phyloP scores from a whole-genome alignment of 805 yeast genomes.

The Sugiyamaella smithiae region DNA sequence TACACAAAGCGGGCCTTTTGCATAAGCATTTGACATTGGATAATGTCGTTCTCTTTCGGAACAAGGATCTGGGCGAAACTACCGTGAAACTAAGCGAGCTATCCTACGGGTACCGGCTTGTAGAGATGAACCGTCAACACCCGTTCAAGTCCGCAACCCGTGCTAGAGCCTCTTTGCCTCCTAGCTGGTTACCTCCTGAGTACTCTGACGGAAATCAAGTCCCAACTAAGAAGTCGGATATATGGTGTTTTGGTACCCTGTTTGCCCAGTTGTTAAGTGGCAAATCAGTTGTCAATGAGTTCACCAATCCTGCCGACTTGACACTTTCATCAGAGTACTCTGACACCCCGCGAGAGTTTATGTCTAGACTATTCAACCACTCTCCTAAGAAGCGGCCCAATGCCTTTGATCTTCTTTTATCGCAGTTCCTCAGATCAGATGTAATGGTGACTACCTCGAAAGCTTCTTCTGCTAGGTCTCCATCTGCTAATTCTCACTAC shows the following conservation, averaged over 20 bases:
- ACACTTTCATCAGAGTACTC: slow-evolving; percentile 48
- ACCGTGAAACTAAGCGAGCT: slow-evolving; percentile 29
- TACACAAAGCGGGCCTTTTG: slow-evolving; percentile 80
- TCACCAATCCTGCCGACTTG: slow-evolving; percentile 62
- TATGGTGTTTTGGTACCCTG: slow-evolving; percentile 87
- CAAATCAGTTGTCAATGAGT: slow-evolving; percentile 50
- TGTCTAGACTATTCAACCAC: slow-evolving; percentile 60
- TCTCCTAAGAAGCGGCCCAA: slow-evolving; percentile 72
- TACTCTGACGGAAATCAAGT: slow-evolving; percentile 41
- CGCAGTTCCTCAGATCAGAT: slow-evolving; percentile 69
- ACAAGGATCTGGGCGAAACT: slow-evolving; percentile 50
- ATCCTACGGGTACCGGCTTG: slow-evolving; percentile 27
- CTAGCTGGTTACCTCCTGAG: slow-evolving; percentile 81
- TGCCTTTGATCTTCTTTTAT: slow-evolving; percentile 80
- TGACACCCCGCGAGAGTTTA: slow-evolving; percentile 61
- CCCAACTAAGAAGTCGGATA: slow-evolving; percentile 79
- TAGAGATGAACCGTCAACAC: slow-evolving; percentile 34
- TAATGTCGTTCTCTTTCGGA: slow-evolving; percentile 53
- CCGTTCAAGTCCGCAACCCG: slow-evolving; percentile 25
- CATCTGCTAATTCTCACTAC: not conserved
- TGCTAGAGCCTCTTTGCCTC: slow-evolving; percentile 9
- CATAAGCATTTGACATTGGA: slow-evolving; percentile 68
- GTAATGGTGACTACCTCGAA: too few relatives aligned
- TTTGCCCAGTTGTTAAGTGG: slow-evolving; percentile 68
- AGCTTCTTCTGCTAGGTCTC: not conserved